Evolutionary conservation across 371 early-diverging fungal species (phyloP), one percentile per base, ranked within the genome.

Genomic region (Rhizopus stolonifer): DNA sequence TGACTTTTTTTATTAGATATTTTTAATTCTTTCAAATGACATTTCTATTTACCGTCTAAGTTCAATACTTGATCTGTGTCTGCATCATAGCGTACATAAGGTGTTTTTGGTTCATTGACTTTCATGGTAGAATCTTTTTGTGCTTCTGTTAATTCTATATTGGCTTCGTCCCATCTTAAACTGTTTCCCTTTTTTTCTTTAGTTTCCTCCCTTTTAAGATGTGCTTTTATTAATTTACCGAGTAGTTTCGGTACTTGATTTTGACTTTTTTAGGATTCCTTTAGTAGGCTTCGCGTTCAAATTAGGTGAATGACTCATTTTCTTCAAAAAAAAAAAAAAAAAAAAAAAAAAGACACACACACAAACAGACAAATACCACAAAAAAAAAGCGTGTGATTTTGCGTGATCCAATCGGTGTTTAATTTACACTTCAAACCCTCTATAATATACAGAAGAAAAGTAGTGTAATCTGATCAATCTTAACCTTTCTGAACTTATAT

Each of bases 71-170:
- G 80, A 54, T 96, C 96, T 0, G 79, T 84, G 18, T 83, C 87
- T 1, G 80, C 73, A 65, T 96, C 80, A 68, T 94, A 95, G 43
- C 85, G 84, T 34, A 96, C 88, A 60, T 78, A 98, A 1, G 98
- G 98, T 2, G 98, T 98, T 69, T 90, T 92, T n/a, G 97, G 98
- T 64, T 98, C 98, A 36, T 88, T 85, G 13, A 97, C 93, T 75
- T 97, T 96, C 96, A 96, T 96, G 15, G 89, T 94, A 8, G 93
- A 76, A 58, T 86, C 86, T 68, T 93, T 94, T 66, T 93, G 89
- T 0, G 88, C 85, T 68, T 96, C 97, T 2, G 94, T 95, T 21
- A 92, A 65, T 67, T 81, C 77, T 39, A 98, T 59, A 64, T 91
- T 95, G 55, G 93, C 95, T 74, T 98, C 98, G 68, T 97, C 98